Evolutionary conservation across 257 asterid species (phyloP), one percentile per base, ranked within the genome.

Genomic region (Scutellaria galericulata): DNA sequence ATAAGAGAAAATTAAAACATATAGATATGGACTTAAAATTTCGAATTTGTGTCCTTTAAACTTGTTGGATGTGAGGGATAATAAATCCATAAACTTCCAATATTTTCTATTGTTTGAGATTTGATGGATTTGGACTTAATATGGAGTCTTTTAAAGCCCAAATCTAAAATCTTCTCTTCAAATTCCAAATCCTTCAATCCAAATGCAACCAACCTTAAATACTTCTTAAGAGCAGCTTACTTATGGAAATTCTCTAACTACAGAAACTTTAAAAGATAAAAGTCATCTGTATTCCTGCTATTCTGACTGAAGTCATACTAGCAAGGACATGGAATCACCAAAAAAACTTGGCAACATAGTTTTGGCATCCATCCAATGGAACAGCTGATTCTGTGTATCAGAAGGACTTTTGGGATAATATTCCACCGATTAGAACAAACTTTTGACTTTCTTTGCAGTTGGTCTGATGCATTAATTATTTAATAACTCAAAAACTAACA

Each of bases 21-120:
- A 10, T 47, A 35, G 0, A 45, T 12, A 20, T 54, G 20, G 18
- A 12, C 66, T 60, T 39, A 9, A 42, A 41, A 42, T 62, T 62
- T 10, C 40, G 63, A 40, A 18, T 62, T 8, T 37, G 42, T 40
- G 37, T 53, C 71, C 37, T 73, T 53, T 42, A 22, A 64, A 63
- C 58, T 73, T 73, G 64, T 51, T 64, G 42, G 53, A 52, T 63
- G 37, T 22, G 42, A 69, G 53, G 65, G 64, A 24, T 31, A 6
- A 14, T 63, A 18, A 15, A 10, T 18, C 54, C 40, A 15, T 9
- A 44, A 58, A 58, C 45, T 42, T 37, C 51, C 31, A 42, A 46
- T 15, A 8, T 42, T 39, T 37, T 11, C 64, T 27, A 14, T 13
- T 54, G 27, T 24, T 27, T 70, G 37, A 27, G 40, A 13, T 41